Evolutionary conservation across 1,284 basidiomycete genomes (phyloP).

Genomic region (Agroathelia rolfsii): DNA sequence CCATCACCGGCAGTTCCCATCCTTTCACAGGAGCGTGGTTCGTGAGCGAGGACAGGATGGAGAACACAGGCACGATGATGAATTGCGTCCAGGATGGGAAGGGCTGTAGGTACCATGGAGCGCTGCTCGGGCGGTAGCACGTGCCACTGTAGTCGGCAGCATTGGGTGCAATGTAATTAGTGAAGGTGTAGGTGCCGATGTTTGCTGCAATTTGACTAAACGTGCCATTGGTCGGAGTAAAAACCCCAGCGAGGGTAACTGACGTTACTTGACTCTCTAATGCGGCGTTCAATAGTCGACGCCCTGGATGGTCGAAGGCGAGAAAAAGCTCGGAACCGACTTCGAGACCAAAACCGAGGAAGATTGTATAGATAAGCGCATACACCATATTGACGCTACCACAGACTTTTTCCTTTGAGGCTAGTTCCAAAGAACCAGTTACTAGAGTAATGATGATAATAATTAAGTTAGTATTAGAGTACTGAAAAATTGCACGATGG

Average conservation of each 20-base stretch:
- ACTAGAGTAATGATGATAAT: conserved; percentile 37
- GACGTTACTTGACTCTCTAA: conserved; percentile 38
- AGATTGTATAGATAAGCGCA: conserved; percentile 83
- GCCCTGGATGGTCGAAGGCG: conserved; percentile 57
- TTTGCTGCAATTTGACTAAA: conserved; percentile 20
- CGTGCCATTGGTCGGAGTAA: conserved; percentile 56
- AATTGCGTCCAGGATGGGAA: conserved; percentile 73
- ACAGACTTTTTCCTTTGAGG: conserved; percentile 81
- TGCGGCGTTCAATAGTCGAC: conserved; percentile 41
- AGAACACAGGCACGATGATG: conserved; percentile 77
- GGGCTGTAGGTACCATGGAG: conserved; percentile 71
- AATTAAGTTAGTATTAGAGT: conserved; percentile 9
- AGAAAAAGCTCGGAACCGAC: conserved; percentile 83
- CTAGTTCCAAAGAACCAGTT: conserved; percentile 78
- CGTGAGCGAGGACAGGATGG: conserved; percentile 59
- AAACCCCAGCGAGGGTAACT: conserved; percentile 53
- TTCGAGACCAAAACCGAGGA: conserved; percentile 81
- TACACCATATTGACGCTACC: conserved; percentile 89
- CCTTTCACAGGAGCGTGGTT: conserved; percentile 71
- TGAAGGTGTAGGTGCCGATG: conserved; percentile 68
- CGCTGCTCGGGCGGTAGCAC: conserved; percentile 56
- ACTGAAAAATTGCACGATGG: conserved; percentile 12
- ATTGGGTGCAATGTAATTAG: conserved; percentile 36
- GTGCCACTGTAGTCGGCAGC: conserved; percentile 44
- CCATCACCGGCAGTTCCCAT: conserved; percentile 73